These are phyloP conservation scores for Multifurca ochricompacta DNA, from an alignment of 768 basidiomycete genomes.

Conservation along the genomic window DNA sequence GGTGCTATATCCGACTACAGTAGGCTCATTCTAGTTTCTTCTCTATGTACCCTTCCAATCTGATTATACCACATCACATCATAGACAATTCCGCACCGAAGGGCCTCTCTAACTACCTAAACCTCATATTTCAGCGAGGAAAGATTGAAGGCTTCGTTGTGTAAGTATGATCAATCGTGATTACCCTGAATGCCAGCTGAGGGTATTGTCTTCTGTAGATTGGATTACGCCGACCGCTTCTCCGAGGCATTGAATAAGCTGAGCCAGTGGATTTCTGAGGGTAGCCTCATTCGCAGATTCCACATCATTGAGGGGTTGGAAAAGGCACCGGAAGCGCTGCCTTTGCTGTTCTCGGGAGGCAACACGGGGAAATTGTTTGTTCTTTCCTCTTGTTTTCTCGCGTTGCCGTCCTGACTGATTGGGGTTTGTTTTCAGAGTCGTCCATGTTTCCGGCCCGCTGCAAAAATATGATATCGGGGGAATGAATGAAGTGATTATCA, in stretches of 20 bases:
- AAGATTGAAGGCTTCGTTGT: constrained; percentile 81
- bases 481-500: not conserved
- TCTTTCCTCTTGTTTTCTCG: not conserved
- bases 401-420: not conserved
- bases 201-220: constrained; percentile 32
- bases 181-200: not conserved
- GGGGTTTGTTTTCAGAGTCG: constrained; percentile 37
- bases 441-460: constrained; percentile 41
- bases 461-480: constrained; percentile 12
- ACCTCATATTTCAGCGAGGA: constrained; percentile 69
- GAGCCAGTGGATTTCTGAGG: constrained; percentile 48
- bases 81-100: constrained; percentile 52
- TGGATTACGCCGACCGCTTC: constrained; percentile 65
- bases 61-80: not conserved
- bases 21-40: constrained; percentile 28
- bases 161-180: constrained; percentile 32
- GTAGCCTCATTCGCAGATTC: constrained; percentile 72
- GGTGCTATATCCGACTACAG: constrained; percentile 85
- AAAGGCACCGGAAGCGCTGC: constrained; percentile 62
- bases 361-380: constrained; percentile 71
- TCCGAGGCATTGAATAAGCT: constrained; percentile 52
- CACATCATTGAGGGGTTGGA: constrained; percentile 73
- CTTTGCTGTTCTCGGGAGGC: constrained; percentile 63
- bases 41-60: not conserved
- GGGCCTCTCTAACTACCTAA: constrained; percentile 59